phyloP scores from a whole-genome alignment of 768 basidiomycete genomes.

The Leucosporidium scottii region DNA sequence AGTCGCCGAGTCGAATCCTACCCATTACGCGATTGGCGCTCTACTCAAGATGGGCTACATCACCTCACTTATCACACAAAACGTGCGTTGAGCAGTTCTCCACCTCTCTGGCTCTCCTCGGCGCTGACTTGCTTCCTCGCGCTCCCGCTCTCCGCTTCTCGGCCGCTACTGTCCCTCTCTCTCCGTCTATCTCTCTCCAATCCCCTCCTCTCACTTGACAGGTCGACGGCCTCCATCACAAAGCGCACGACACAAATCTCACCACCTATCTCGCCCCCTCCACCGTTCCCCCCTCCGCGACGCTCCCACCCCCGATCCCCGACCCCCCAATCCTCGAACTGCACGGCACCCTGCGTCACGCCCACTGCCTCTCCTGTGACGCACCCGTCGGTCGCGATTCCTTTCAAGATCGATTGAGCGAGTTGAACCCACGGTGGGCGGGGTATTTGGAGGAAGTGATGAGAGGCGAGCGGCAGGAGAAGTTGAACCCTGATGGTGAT shows the following conservation, averaged over 20 bases:
- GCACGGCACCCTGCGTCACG: slow-evolving; percentile 33
- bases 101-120: neutral
- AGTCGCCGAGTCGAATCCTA: slow-evolving; percentile 76
- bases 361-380: slow-evolving; percentile 30
- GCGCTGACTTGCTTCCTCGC: neutral
- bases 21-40: slow-evolving; percentile 78
- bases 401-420: slow-evolving; percentile 15
- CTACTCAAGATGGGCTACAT: slow-evolving; percentile 63
- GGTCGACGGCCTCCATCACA: slow-evolving; percentile 91
- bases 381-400: slow-evolving; percentile 27
- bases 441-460: slow-evolving; percentile 14
- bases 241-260: slow-evolving; percentile 47
- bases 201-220: slow-evolving; percentile 41
- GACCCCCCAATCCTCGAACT: slow-evolving; percentile 32
- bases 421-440: slow-evolving; percentile 16
- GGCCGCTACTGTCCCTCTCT: too few relatives aligned
- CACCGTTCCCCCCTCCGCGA: neutral
- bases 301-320: slow-evolving; percentile 5
- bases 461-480: slow-evolving; percentile 10
- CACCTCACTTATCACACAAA: slow-evolving; percentile 57
- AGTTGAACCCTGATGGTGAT: slow-evolving; percentile 33
- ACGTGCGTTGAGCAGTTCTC: slow-evolving; percentile 31
- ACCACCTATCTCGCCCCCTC: slow-evolving; percentile 19
- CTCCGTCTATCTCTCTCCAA: too few relatives aligned
- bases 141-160: too few relatives aligned